Evolutionary conservation across 768 basidiomycete species (phyloP).

Genomic region (Termitomyces eurrhizus): DNA sequence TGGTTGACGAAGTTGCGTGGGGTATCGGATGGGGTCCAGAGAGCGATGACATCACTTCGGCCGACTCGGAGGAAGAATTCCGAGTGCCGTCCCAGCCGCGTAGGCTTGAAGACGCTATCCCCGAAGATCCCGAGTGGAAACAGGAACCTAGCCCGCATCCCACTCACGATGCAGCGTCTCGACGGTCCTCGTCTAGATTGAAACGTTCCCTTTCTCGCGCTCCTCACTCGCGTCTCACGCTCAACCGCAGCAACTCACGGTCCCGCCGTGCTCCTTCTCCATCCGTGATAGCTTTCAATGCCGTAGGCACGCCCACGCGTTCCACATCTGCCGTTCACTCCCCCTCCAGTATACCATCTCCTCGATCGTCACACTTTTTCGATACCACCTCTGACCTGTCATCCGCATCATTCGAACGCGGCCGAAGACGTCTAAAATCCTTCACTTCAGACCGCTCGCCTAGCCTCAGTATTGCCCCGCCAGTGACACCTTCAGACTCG

Average conservation of each 20-base stretch:
- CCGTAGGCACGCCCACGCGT: not conserved
- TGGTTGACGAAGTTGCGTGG: conserved; percentile 81
- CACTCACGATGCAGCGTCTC: conserved; percentile 31
- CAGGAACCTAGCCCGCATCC: conserved; percentile 24
- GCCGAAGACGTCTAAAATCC: conserved; percentile 26
- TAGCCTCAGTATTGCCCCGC: conserved; percentile 31
- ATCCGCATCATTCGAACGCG: conserved; percentile 27
- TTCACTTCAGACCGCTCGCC: conserved; percentile 19
- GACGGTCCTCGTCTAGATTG: conserved; percentile 36
- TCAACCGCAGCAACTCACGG: conserved; percentile 39
- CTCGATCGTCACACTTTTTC: conserved; percentile 20
- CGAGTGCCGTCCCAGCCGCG: conserved; percentile 24
- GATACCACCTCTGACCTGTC: conserved; percentile 22
- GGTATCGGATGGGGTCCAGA: conserved; percentile 67
- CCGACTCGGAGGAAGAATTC: conserved; percentile 26
- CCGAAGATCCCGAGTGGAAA: conserved; percentile 21
- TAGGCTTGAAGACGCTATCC: conserved; percentile 14
- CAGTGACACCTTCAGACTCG: conserved; percentile 40
- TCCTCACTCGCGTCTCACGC: conserved; percentile 36
- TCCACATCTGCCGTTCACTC: conserved; percentile 5
- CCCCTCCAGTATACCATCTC: conserved; percentile 14
- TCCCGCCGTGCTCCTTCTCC: conserved; percentile 27
- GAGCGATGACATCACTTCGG: conserved; percentile 38
- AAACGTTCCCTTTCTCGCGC: conserved; percentile 49
- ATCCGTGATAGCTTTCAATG: conserved; percentile 12